Percentiles rank a stretch among this genome's conserved stretches.
These are phyloP conservation scores for Nicotiana rustica DNA, from an alignment of 305 asterid species.

Conservation along the genomic window DNA sequence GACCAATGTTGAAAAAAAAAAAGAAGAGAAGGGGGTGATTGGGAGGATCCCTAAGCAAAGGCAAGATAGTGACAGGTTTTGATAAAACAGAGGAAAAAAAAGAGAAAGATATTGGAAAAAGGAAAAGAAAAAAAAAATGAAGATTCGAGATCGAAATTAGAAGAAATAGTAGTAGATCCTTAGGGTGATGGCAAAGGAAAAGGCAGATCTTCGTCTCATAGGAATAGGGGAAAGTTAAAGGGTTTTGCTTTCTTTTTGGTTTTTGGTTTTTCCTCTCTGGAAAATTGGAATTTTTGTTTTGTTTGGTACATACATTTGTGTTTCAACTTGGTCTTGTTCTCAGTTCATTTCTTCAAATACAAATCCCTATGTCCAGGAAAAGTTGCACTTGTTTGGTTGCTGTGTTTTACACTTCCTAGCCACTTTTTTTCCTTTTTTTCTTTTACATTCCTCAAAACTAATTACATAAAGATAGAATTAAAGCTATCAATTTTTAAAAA, in stretches of 20 bases:
- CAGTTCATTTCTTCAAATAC: constrained; percentile 39
- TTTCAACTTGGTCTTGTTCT: constrained; percentile 36
- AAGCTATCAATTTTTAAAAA: background rate
- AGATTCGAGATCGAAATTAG: constrained; percentile 76
- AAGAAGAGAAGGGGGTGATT: constrained; percentile 47
- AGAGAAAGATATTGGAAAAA: constrained; percentile 20
- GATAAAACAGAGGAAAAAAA: constrained; percentile 51
- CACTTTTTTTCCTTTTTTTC: background rate
- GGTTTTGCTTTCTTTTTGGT: background rate
- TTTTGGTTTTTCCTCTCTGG: constrained; percentile 34
- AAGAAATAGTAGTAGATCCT: constrained; percentile 43
- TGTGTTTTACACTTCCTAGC: background rate
- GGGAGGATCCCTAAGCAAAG: constrained; percentile 66
- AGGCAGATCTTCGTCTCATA: constrained; percentile 62
- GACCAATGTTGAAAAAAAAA: constrained; percentile 49
- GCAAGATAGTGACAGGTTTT: constrained; percentile 59
- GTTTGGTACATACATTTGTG: constrained; percentile 36
- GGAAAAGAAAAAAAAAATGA: constrained; percentile 35
- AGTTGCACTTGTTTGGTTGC: constrained; percentile 43
- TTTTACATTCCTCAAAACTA: background rate
- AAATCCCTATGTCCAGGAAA: constrained; percentile 60
- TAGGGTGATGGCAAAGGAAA: constrained; percentile 44
- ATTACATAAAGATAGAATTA: background rate
- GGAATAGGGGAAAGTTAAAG: constrained; percentile 66
- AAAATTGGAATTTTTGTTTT: constrained; percentile 41